A percentile compares a stretch with the other conserved stretches of the same genome.
These are phyloP conservation scores for Elaeagnus macrophylla DNA, from an alignment of 306 rosid genomes.

Conservation along the genomic window DNA sequence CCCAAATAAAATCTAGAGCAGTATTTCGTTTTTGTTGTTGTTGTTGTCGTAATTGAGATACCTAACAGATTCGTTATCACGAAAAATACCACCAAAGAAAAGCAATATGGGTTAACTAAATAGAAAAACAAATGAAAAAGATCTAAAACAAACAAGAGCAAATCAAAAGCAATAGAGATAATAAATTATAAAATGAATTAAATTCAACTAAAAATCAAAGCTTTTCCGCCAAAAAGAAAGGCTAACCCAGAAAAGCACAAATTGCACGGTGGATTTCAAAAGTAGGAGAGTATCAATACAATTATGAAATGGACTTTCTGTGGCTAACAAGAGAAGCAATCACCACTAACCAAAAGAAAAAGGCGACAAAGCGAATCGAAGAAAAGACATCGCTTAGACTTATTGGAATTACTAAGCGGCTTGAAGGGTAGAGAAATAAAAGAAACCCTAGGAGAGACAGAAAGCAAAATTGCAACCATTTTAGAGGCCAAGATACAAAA, in stretches of 20 bases:
- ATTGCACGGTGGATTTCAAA: conserved; percentile 1
- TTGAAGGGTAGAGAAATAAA: not conserved
- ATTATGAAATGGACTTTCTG: conserved; percentile 1
- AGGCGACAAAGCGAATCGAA: not conserved
- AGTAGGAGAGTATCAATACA: not conserved
- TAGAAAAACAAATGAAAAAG: not conserved
- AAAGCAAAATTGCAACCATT: conserved; percentile 1
- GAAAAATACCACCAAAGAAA: not conserved
- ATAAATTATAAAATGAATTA: not conserved
- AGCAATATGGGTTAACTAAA: not conserved
- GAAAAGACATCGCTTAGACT: not conserved
- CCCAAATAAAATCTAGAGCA: conserved; percentile 8
- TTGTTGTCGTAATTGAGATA: not conserved
- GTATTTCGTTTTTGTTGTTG: not conserved
- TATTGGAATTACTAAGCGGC: not conserved
- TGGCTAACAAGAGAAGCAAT: not conserved
- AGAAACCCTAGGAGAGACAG: not conserved
- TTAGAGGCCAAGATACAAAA: conserved; percentile 1
- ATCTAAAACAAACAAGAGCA: conserved; percentile 1
- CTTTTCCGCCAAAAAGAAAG: not conserved
- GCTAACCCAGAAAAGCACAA: conserved; percentile 3
- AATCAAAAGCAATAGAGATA: not conserved
- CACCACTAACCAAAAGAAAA: no score
- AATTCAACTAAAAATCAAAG: conserved; percentile 5
- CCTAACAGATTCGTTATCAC: conserved; percentile 8